phyloP scores from a whole-genome alignment of 2,329 filamentous ascomycete genomes.

The Ploettnerulaceae sp. region DNA sequence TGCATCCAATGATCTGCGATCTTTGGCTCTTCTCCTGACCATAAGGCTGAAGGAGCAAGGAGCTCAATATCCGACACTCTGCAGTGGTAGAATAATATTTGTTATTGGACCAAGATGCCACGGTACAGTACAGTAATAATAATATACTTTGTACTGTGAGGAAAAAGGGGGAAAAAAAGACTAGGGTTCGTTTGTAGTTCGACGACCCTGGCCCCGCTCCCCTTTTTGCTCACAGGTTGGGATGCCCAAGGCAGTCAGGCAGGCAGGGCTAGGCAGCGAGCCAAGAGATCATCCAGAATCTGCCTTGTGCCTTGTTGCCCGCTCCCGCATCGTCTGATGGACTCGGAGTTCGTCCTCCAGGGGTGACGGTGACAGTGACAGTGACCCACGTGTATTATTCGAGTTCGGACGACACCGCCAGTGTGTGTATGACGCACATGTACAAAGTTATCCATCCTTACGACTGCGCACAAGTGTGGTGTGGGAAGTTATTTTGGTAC shows the following conservation, averaged over 20 bases:
- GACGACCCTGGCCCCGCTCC: no score
- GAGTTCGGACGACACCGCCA: not conserved
- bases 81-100: conserved; percentile 15
- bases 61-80: conserved; percentile 26
- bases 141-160: not conserved
- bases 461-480: no score
- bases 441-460: no score
- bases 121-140: not conserved
- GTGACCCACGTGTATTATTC: not conserved
- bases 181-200: no score
- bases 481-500: no score
- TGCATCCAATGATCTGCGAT: conserved; percentile 14
- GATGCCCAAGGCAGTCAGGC: not conserved
- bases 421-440: no score
- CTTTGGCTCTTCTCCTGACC: conserved; percentile 12
- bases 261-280: no score
- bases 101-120: conserved; percentile 6
- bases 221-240: no score
- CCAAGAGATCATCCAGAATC: not conserved
- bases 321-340: conserved; percentile 1
- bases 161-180: no score
- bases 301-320: not conserved
- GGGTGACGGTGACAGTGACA: not conserved
- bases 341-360: not conserved
- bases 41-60: conserved; percentile 27